phyloP scores from a whole-genome alignment of 2,329 filamentous ascomycete species.

The Fusarium globosum region DNA sequence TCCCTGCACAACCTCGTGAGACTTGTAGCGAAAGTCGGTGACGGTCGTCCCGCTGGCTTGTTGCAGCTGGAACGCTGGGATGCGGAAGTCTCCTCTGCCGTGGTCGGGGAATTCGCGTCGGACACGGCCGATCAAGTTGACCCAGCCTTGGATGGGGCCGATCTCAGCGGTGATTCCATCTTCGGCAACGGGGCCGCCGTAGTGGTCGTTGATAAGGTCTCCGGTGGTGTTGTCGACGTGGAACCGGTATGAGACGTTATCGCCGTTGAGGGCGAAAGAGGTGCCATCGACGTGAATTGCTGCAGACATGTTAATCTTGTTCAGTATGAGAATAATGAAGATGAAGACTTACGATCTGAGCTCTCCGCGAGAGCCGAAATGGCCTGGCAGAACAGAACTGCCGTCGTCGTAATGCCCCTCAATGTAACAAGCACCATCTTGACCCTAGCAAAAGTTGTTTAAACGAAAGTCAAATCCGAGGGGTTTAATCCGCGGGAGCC shows the following conservation, averaged over 20 bases:
- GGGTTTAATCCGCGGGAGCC: neutral
- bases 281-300: slow-evolving; percentile 64
- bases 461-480: neutral
- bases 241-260: slow-evolving; percentile 70
- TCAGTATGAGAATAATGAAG: neutral
- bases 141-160: slow-evolving; percentile 52
- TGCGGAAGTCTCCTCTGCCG: slow-evolving; percentile 72
- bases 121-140: slow-evolving; percentile 65
- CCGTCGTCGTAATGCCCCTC: neutral
- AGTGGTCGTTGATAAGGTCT: slow-evolving; percentile 71
- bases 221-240: slow-evolving; percentile 67
- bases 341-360: neutral
- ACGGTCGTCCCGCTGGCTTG: slow-evolving; percentile 70
- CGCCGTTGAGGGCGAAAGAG: slow-evolving; percentile 67
- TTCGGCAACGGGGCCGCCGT: slow-evolving; percentile 66
- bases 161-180: slow-evolving; percentile 52
- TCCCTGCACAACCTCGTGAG: slow-evolving; percentile 63
- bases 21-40: slow-evolving; percentile 67
- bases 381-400: neutral
- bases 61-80: slow-evolving; percentile 69
- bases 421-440: slow-evolving; percentile 9
- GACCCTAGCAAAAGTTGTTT: neutral
- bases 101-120: slow-evolving; percentile 74
- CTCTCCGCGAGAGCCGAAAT: neutral
- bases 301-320: slow-evolving; percentile 39